Evolutionary conservation across 23 red algal genomes (phyloP).

Genomic region (Gracilariopsis chorda): DNA sequence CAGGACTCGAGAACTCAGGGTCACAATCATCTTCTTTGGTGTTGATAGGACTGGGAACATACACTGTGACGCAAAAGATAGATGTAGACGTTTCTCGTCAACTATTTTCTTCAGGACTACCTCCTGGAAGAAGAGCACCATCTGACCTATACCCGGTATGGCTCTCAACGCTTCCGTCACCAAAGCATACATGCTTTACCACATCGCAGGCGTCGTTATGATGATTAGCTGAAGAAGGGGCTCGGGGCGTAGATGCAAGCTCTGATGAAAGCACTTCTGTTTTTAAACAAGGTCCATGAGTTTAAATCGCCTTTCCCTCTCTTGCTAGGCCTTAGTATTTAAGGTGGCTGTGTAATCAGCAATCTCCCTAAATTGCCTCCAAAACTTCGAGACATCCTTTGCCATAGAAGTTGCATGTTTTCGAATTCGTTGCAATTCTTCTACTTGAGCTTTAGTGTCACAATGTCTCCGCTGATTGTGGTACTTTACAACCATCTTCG

Average conservation of each 20-base stretch:
- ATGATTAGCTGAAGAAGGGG: background rate
- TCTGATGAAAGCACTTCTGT: conserved; percentile 54
- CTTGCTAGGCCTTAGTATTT: background rate
- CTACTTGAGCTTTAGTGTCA: conserved; percentile 15
- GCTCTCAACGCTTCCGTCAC: background rate
- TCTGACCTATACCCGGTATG: background rate
- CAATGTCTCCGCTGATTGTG: conserved; percentile 14
- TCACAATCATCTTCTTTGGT: background rate
- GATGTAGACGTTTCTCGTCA: background rate
- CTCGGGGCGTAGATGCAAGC: background rate
- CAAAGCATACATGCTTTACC: conserved; percentile 12
- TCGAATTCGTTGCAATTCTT: conserved; percentile 18
- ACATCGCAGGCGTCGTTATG: background rate
- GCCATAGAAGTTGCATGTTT: conserved; percentile 22
- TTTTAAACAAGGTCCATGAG: conserved; percentile 30
- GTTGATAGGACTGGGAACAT: background rate
- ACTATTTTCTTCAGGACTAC: background rate
- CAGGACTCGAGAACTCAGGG: background rate
- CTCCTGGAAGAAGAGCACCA: background rate
- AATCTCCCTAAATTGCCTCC: conserved; percentile 55
- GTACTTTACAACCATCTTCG: background rate
- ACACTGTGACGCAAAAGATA: background rate
- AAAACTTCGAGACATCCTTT: conserved; percentile 68
- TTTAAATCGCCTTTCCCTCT: background rate
- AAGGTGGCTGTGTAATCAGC: background rate